These are phyloP conservation scores for Niveomyces coronatus DNA, from an alignment of 2,329 filamentous ascomycete genomes.

Conservation along the genomic window DNA sequence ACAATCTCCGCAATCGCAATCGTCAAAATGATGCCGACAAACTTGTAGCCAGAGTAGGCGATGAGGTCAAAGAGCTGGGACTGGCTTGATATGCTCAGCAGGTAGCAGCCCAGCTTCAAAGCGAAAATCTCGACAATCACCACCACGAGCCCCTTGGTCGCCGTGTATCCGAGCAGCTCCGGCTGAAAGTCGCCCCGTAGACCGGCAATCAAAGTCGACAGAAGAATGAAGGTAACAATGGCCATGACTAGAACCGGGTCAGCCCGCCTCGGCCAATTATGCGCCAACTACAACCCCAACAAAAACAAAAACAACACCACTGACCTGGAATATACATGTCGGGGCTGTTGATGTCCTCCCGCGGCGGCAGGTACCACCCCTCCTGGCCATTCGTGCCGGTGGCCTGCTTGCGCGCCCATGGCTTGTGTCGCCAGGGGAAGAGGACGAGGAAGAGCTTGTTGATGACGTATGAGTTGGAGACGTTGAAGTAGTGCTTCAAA, in stretches of 20 bases:
- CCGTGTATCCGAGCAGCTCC: constrained; percentile 82
- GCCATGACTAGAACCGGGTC: constrained; percentile 63
- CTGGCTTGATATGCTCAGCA: constrained; percentile 87
- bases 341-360: constrained; percentile 93
- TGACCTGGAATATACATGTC: constrained; percentile 92
- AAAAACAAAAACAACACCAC: not conserved
- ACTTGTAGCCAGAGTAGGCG: constrained; percentile 97
- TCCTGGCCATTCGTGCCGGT: constrained; percentile 59
- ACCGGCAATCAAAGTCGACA: constrained; percentile 83
- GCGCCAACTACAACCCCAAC: too few relatives aligned
- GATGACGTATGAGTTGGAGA: constrained; percentile 92
- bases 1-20: constrained; percentile 68
- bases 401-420: constrained; percentile 87
- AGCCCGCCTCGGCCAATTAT: too few relatives aligned
- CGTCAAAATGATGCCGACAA: constrained; percentile 90
- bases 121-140: constrained; percentile 82
- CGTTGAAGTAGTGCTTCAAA: constrained; percentile 98
- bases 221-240: constrained; percentile 90
- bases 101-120: constrained; percentile 85
- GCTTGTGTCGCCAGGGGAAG: constrained; percentile 95
- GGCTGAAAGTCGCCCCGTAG: constrained; percentile 88
- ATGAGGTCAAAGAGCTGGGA: constrained; percentile 88
- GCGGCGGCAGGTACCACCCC: constrained; percentile 75
- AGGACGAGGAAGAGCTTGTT: constrained; percentile 89
- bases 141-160: constrained; percentile 71